Evolutionary conservation across 768 basidiomycete species (phyloP), one percentile per base, ranked within the genome.

Genomic region (Xanthoconium stramineum): DNA sequence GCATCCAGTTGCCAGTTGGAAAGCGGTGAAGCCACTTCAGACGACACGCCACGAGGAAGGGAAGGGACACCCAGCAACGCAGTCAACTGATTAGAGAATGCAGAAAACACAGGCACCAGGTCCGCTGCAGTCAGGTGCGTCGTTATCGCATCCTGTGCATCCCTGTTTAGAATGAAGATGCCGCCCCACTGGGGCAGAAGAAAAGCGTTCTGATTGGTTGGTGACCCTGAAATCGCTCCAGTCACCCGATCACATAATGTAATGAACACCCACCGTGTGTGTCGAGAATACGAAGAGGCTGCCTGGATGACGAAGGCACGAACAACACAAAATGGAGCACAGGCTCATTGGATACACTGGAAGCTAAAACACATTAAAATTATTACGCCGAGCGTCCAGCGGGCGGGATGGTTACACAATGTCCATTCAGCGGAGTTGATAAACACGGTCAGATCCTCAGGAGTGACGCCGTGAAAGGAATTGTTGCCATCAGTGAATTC

Each of bases 351-450:
- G 93, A 94, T 3, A 88, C 87, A 55, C 93, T 89, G 0, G 96
- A 96, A 12, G 95, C 95, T 98, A 39, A 39, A 30, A 13, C 7
- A 40, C 32, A 19, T 64, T 52, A 65, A 55, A 47, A 48, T 1
- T 29, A 47, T 43, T 42, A 28, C 45, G 28, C 44, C 6, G 5
- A 12, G 47, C 17, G 3, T 59, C 8, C 38, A 45, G 28, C 1
- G 32, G 35, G 61, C 78, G 63, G 63, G 38, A 54, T 52, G 61
- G 30, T 68, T 62, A 94, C 95, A 94, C 47, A 99, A 67, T 13
- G 88, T 89, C 97, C 97, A 99, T 66, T 94, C 88, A 5, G 94
- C 97, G 7, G 93, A 93, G 65, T 99, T 99, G 40, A 99, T 79
- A 66, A 99, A 99, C 0, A 95, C 86, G 14, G 89, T 94, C 56